Conservation (phyloP, 768 basidiomycete species). For the Dentipellis fragilis region DNA sequence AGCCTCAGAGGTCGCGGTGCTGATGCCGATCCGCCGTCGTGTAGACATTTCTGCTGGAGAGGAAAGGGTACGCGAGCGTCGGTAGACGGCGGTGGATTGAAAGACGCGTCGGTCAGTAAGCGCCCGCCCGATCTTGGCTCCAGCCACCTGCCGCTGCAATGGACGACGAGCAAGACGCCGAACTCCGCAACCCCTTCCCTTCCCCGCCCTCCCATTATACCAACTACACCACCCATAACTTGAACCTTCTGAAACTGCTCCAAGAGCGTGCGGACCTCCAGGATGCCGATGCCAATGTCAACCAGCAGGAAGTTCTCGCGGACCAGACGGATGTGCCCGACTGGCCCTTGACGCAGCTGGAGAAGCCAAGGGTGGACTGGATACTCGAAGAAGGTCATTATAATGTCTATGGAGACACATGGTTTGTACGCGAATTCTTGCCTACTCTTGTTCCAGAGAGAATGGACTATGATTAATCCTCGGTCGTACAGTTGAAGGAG, state of each 20-base stretch:
- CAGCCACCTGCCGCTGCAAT: background rate
- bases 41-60: slow-evolving; percentile 43
- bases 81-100: background rate
- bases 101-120: background rate
- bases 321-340: slow-evolving; percentile 72
- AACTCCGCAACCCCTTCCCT: slow-evolving; percentile 81
- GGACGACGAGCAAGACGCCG: slow-evolving; percentile 58
- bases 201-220: slow-evolving; percentile 80
- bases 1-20: slow-evolving; percentile 67
- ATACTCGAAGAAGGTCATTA: slow-evolving; percentile 79
- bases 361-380: slow-evolving; percentile 87
- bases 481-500: slow-evolving; percentile 57
- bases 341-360: slow-evolving; percentile 66
- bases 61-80: background rate
- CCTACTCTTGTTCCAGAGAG: background rate
- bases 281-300: slow-evolving; percentile 27
- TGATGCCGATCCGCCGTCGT: slow-evolving; percentile 68
- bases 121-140: background rate
- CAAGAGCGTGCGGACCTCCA: slow-evolving; percentile 36
- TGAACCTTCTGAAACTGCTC: slow-evolving; percentile 55
- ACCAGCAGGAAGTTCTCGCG: slow-evolving; percentile 53
- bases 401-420: slow-evolving; percentile 78
- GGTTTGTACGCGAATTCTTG: slow-evolving; percentile 55
- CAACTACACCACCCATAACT: slow-evolving; percentile 66
- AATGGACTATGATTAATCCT: background rate